Evolutionary conservation across 2,329 filamentous ascomycete species (phyloP).

Genomic region (Sporothrix phasma): DNA sequence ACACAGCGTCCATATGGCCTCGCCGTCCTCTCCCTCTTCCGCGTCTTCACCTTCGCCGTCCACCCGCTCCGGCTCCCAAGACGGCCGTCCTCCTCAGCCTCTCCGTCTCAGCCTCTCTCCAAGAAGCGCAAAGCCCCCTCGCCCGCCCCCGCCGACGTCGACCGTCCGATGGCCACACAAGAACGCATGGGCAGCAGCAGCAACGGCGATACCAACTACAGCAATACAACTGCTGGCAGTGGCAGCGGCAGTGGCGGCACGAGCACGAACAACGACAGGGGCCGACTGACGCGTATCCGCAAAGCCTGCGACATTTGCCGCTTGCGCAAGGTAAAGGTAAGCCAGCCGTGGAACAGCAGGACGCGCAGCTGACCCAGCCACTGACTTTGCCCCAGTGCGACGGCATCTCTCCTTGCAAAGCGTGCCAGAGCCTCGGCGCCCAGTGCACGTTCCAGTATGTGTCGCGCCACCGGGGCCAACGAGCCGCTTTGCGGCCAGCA

Average conservation of each 20-base stretch:
- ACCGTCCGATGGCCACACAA: background rate
- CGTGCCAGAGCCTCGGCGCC: slow-evolving; percentile 46
- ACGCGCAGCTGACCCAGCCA: too few species aligned
- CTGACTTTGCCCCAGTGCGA: slow-evolving; percentile 14
- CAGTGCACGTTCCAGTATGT: slow-evolving; percentile 48
- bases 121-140: background rate
- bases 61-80: background rate
- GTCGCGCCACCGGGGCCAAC: slow-evolving; percentile 49
- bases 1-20: too few species aligned
- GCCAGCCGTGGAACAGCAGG: too few species aligned
- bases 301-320: slow-evolving; percentile 54
- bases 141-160: background rate
- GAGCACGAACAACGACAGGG: background rate
- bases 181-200: background rate
- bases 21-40: background rate
- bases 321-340: slow-evolving; percentile 48
- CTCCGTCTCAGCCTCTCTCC: background rate
- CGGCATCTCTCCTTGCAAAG: slow-evolving; percentile 32
- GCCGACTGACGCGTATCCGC: slow-evolving; percentile 37
- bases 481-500: slow-evolving; percentile 40
- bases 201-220: too few species aligned
- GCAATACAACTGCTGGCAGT: too few species aligned
- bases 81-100: background rate
- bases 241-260: background rate
- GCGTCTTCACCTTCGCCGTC: background rate